Percentiles rank a stretch among this genome's conserved stretches.
Conservation (phyloP, 495 filamentous ascomycete genomes). For the Aspergillus coremiiformis region DNA sequence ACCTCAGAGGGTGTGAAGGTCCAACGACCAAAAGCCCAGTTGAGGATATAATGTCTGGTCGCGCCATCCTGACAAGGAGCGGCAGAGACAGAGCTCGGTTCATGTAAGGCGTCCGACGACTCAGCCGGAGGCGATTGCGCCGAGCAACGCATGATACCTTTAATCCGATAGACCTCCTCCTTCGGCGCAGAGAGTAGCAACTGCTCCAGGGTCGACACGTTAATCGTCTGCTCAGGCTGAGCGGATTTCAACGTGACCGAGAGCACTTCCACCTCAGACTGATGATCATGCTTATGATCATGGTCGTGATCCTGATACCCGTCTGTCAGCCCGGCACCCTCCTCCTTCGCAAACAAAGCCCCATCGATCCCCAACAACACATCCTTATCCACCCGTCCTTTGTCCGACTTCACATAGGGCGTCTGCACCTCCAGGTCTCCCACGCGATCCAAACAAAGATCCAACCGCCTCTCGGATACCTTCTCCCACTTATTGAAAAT, state of each 20-base stretch:
- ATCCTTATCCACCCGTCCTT: slow-evolving; percentile 64
- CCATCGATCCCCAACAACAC: slow-evolving; percentile 85
- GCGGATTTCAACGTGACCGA: slow-evolving; percentile 56
- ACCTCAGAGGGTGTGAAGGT: slow-evolving; percentile 61
- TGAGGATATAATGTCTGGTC: slow-evolving; percentile 63
- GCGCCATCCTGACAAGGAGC: slow-evolving; percentile 10
- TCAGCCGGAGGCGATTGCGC: slow-evolving; percentile 47
- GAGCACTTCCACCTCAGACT: slow-evolving; percentile 84
- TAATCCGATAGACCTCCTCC: slow-evolving; percentile 93
- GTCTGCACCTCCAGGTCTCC: slow-evolving; percentile 78
- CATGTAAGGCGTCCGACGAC: slow-evolving; percentile 42
- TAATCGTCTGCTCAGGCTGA: slow-evolving; percentile 37
- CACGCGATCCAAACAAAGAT: slow-evolving; percentile 74
- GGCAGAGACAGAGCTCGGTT: neutral
- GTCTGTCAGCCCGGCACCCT: slow-evolving; percentile 25
- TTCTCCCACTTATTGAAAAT: slow-evolving; percentile 95
- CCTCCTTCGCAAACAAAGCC: slow-evolving; percentile 57
- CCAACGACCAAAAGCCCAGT: slow-evolving; percentile 98
- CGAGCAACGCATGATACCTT: slow-evolving; percentile 63
- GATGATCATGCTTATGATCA: slow-evolving; percentile 45
- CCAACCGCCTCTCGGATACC: slow-evolving; percentile 62
- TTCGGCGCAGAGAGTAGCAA: slow-evolving; percentile 67
- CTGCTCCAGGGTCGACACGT: slow-evolving; percentile 55
- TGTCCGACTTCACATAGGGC: slow-evolving; percentile 72
- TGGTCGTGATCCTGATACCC: slow-evolving; percentile 22